phyloP scores from a whole-genome alignment of 148 eudicot genomes.

The Rhododendron williamsianum region DNA sequence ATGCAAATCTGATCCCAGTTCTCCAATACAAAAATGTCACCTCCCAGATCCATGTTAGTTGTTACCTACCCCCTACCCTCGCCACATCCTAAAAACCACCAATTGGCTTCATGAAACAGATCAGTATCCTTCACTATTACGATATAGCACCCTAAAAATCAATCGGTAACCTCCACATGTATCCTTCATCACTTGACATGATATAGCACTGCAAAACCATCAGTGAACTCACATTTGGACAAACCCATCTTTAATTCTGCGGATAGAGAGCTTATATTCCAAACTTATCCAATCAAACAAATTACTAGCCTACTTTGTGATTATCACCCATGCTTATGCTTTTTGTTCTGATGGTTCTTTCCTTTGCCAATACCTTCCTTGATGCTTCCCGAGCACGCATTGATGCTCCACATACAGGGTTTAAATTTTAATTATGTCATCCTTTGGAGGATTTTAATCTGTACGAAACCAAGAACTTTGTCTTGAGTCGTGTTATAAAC shows the following conservation, averaged over 20 bases:
- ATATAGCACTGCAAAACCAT: too few species aligned
- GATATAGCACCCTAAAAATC: neutral
- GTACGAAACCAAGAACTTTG: neutral
- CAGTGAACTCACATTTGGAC: too few species aligned
- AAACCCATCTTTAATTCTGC: neutral
- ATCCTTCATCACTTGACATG: too few species aligned
- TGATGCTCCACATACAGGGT: too few species aligned
- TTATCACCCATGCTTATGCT: neutral
- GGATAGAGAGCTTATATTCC: neutral
- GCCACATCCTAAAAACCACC: neutral
- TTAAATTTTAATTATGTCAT: neutral
- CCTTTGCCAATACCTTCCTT: too few species aligned
- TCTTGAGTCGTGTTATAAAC: neutral
- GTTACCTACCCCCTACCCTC: neutral
- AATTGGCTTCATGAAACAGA: neutral
- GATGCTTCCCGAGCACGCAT: too few species aligned
- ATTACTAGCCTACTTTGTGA: neutral
- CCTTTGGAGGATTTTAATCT: neutral
- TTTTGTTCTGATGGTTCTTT: too few species aligned
- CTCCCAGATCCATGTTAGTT: neutral
- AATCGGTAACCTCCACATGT: neutral
- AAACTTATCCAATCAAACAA: neutral
- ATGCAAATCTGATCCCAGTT: too few species aligned
- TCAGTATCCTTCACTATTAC: neutral
- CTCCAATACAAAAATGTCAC: neutral